A percentile compares a stretch with the other conserved stretches of the same genome.
Evolutionary conservation across 2,329 filamentous ascomycete genomes (phyloP).

Genomic region (Sordariomycetes sp.): DNA sequence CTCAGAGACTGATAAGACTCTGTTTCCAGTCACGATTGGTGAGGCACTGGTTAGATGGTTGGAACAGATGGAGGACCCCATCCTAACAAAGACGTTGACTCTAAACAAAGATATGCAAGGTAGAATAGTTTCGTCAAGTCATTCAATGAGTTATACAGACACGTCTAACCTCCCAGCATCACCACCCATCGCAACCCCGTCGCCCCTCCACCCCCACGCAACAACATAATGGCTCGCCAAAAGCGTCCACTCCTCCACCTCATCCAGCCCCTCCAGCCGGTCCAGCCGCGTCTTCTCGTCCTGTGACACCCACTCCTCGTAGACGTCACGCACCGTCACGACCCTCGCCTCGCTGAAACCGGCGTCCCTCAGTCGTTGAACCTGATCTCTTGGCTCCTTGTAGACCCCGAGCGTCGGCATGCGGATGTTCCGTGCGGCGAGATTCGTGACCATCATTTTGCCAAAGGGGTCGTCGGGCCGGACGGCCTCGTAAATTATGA

Average conservation of each 20-base stretch:
- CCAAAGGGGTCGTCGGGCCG: conserved; percentile 77
- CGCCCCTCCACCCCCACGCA: conserved; percentile 70
- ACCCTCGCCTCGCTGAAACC: conserved; percentile 43
- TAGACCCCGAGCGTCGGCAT: conserved; percentile 74
- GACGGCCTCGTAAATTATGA: conserved; percentile 84
- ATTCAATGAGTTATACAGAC: background rate
- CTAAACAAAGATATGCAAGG: no score
- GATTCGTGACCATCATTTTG: conserved; percentile 80
- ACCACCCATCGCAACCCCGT: conserved; percentile 13
- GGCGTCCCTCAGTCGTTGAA: conserved; percentile 47
- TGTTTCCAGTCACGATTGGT: no score
- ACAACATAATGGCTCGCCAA: conserved; percentile 83
- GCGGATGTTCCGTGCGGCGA: conserved; percentile 66
- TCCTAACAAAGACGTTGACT: no score
- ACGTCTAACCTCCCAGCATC: background rate
- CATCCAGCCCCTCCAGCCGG: conserved; percentile 74
- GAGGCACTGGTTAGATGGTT: no score
- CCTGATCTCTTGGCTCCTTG: conserved; percentile 54
- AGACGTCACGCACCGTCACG: conserved; percentile 45
- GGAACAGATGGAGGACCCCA: no score
- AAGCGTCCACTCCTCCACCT: conserved; percentile 87
- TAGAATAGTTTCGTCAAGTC: background rate
- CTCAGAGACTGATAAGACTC: no score
- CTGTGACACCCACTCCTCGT: conserved; percentile 57
- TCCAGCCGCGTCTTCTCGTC: conserved; percentile 72